Evolutionary conservation across 305 asterid species (phyloP).

Genomic region (Plantago lanceolata): DNA sequence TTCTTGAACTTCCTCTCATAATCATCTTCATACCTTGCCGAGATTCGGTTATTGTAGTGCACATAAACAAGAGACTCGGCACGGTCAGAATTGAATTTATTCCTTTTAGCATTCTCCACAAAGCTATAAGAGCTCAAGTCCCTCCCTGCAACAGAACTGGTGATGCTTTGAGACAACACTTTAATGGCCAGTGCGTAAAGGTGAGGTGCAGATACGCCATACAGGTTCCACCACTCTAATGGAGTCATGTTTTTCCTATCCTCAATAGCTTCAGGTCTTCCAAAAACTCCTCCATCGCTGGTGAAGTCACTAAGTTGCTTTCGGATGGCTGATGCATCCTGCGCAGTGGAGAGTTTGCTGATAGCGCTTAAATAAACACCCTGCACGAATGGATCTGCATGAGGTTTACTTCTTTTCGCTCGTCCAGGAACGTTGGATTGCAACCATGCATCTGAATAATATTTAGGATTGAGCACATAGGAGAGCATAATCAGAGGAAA

Average conservation of each 20-base stretch:
- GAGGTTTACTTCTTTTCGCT: slow-evolving; percentile 9
- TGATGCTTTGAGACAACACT: slow-evolving; percentile 5
- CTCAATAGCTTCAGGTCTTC: slow-evolving; percentile 6
- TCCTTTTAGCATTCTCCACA: slow-evolving; percentile 7
- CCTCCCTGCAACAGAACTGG: slow-evolving; percentile 10
- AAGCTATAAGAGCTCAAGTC: slow-evolving; percentile 9
- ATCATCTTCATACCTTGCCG: slow-evolving; percentile 1
- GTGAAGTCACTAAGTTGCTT: slow-evolving; percentile 12
- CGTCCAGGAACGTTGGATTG: slow-evolving; percentile 6
- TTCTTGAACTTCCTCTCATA: slow-evolving; percentile 3
- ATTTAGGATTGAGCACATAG: slow-evolving; percentile 8
- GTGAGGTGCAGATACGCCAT: slow-evolving; percentile 5
- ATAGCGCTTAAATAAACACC: slow-evolving; percentile 1
- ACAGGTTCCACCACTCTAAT: slow-evolving; percentile 12
- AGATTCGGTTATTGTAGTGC: slow-evolving; percentile 4
- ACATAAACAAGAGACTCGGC: slow-evolving; percentile 11
- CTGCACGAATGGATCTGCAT: slow-evolving; percentile 9
- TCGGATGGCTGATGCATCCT: not conserved
- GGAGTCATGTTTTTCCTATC: slow-evolving; percentile 12
- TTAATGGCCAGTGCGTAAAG: slow-evolving; percentile 7
- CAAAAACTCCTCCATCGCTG: slow-evolving; percentile 13
- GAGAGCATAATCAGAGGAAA: not conserved
- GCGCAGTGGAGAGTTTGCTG: not conserved
- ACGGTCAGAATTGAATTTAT: slow-evolving; percentile 5
- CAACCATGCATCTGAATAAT: not conserved